phyloP scores from a whole-genome alignment of 768 basidiomycete genomes.

The Daedaleopsis nitida region DNA sequence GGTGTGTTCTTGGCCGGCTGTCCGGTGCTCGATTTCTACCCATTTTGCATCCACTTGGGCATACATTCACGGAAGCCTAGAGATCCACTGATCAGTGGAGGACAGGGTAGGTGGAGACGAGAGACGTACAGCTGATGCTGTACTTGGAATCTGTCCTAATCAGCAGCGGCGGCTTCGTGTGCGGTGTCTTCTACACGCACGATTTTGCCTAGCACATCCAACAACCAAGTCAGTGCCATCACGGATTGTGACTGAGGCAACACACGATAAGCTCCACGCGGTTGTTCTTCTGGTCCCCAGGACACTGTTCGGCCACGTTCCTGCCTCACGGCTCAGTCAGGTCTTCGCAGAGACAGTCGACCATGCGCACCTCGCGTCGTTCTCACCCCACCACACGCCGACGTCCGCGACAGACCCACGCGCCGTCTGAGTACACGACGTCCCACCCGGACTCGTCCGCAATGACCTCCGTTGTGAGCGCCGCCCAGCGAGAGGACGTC shows the following conservation, averaged over 20 bases:
- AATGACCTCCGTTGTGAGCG: constrained; percentile 13
- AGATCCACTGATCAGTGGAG: no score
- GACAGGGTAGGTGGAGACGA: background rate
- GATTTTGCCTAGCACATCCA: constrained; percentile 78
- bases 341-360: no score
- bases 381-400: constrained; percentile 86
- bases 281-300: constrained; percentile 85
- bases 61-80: constrained; percentile 74
- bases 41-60: constrained; percentile 60
- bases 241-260: no score
- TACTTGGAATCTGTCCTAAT: constrained; percentile 90
- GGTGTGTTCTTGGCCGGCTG: constrained; percentile 69
- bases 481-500: background rate
- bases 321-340: constrained; percentile 38
- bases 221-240: no score
- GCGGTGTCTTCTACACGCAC: constrained; percentile 74
- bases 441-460: constrained; percentile 35
- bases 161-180: constrained; percentile 53
- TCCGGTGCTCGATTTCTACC: constrained; percentile 50
- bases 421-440: constrained; percentile 86
- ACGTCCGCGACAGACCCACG: constrained; percentile 79
- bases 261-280: constrained; percentile 82
- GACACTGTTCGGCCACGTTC: constrained; percentile 81
- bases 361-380: constrained; percentile 57
- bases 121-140: constrained; percentile 67